These are phyloP conservation scores for Hypsizygus ulmarius DNA, from an alignment of 1,284 basidiomycete species.

Conservation along the genomic window DNA sequence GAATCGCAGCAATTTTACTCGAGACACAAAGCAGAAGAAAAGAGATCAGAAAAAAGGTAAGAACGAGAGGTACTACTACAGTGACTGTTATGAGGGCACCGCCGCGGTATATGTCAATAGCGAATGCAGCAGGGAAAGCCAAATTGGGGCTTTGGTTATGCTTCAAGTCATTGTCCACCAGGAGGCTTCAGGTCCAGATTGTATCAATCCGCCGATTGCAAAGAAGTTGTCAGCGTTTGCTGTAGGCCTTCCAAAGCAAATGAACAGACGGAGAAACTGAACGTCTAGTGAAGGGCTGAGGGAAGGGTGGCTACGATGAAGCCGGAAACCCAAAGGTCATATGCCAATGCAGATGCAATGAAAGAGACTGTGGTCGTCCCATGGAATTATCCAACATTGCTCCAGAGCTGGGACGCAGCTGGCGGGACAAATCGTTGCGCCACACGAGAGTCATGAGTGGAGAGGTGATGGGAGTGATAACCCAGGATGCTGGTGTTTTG, in stretches of 20 bases:
- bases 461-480: slow-evolving; percentile 28
- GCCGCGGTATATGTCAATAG: not conserved
- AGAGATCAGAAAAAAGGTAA: not conserved
- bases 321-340: slow-evolving; percentile 6
- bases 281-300: slow-evolving; percentile 2
- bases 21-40: not conserved
- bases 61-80: not conserved
- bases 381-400: slow-evolving; percentile 28
- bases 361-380: not conserved
- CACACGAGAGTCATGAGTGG: slow-evolving; percentile 28
- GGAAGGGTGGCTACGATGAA: slow-evolving; percentile 1
- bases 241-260: slow-evolving; percentile 3
- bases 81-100: not conserved
- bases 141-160: slow-evolving; percentile 3
- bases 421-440: slow-evolving; percentile 25
- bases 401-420: slow-evolving; percentile 30
- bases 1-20: no score
- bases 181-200: not conserved
- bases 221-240: not conserved
- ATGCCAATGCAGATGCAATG: slow-evolving; percentile 1
- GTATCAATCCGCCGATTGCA: slow-evolving; percentile 4
- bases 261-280: slow-evolving; percentile 7
- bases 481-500: slow-evolving; percentile 11
- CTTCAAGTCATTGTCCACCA: slow-evolving; percentile 5
- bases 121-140: slow-evolving; percentile 7